phyloP scores from a whole-genome alignment of 1,284 basidiomycete species.

The Porogramme epimiltina region DNA sequence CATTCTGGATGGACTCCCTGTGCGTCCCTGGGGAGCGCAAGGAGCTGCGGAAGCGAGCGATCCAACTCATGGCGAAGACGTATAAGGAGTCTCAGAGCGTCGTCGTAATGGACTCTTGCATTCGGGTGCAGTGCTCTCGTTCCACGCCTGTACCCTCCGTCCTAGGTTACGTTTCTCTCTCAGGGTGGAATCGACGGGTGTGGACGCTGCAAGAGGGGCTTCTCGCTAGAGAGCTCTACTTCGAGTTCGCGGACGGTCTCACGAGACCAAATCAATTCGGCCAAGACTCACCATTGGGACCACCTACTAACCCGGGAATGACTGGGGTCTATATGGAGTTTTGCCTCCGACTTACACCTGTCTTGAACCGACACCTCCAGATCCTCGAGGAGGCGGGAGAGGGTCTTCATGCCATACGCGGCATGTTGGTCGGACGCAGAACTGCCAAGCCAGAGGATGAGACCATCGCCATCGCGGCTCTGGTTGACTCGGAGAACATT shows the following conservation, averaged over 20 bases:
- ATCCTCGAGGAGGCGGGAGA: no score
- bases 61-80: constrained; percentile 15
- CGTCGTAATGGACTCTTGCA: constrained; percentile 13
- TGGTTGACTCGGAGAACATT: no score
- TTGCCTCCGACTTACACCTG: no score
- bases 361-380: no score
- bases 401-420: no score
- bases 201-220: constrained; percentile 17
- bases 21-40: constrained; percentile 14
- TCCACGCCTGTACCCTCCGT: not conserved
- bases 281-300: no score
- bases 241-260: constrained; percentile 8
- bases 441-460: no score
- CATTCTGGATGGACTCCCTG: constrained; percentile 21
- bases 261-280: not conserved
- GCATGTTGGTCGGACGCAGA: no score
- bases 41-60: constrained; percentile 8
- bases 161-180: constrained; percentile 14
- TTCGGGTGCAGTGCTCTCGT: constrained; percentile 6
- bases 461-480: no score
- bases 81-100: constrained; percentile 13
- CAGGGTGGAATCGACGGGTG: constrained; percentile 12
- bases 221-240: constrained; percentile 7
- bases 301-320: no score
- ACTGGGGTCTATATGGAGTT: no score